phyloP scores from a whole-genome alignment of 2,329 filamentous ascomycete species.

The Cytospora schulzeri region DNA sequence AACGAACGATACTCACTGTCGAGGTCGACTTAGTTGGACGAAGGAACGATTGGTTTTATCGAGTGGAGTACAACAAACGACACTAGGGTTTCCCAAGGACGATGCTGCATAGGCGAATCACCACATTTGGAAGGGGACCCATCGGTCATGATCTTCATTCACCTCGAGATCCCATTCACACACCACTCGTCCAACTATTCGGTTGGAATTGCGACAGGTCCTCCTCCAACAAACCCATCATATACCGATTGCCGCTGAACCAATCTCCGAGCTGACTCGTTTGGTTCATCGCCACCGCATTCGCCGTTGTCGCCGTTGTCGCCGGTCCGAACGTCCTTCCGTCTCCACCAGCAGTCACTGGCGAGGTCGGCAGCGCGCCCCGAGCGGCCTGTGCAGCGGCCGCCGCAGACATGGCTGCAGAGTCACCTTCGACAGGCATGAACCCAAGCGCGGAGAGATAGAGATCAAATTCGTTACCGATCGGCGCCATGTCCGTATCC shows the following conservation, averaged over 20 bases:
- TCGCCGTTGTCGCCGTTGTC: constrained; percentile 2
- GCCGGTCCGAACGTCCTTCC: constrained; percentile 20
- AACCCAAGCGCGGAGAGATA: constrained; percentile 67
- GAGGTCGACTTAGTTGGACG: background rate
- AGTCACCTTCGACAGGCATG: constrained; percentile 44
- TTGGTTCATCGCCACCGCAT: constrained; percentile 31
- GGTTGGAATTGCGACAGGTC: constrained; percentile 51
- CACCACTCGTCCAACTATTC: constrained; percentile 35
- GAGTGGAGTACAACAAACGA: background rate
- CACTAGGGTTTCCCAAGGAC: background rate
- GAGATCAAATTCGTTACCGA: constrained; percentile 64
- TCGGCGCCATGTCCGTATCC: constrained; percentile 49
- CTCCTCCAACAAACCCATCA: constrained; percentile 66
- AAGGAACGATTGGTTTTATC: background rate
- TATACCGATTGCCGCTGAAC: constrained; percentile 67
- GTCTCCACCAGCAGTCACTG: constrained; percentile 11
- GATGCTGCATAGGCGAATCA: background rate
- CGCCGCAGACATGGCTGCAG: constrained; percentile 21
- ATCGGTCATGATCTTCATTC: background rate
- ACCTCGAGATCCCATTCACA: constrained; percentile 9
- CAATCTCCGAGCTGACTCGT: constrained; percentile 61
- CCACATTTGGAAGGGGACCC: background rate
- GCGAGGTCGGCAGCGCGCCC: constrained; percentile 7
- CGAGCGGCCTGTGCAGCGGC: constrained; percentile 11
- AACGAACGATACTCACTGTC: background rate